Evolutionary conservation across 2,329 filamentous ascomycete species (phyloP).

Genomic region (Akanthomyces dipterigenus): DNA sequence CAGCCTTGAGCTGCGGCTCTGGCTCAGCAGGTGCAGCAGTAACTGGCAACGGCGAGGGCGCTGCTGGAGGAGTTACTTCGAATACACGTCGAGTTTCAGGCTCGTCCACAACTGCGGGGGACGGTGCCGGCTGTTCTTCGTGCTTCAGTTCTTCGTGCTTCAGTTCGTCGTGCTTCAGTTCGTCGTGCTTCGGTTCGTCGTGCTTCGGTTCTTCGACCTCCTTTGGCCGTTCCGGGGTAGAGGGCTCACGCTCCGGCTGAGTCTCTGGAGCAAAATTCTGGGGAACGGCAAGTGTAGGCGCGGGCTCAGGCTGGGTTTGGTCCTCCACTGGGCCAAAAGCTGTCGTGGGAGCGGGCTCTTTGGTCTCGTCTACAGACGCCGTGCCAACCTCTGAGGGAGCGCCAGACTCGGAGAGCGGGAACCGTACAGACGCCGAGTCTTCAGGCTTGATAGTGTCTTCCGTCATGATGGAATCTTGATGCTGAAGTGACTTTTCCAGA

Average conservation of each 20-base stretch:
- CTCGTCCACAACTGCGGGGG: neutral
- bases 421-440: slow-evolving; percentile 29
- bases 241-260: neutral
- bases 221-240: neutral
- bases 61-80: neutral
- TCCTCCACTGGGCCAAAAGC: neutral
- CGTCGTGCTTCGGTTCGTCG: neutral
- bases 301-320: slow-evolving; percentile 13
- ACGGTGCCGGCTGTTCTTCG: neutral
- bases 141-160: neutral
- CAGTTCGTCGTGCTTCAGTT: neutral
- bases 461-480: slow-evolving; percentile 28
- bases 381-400: slow-evolving; percentile 23
- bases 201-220: neutral
- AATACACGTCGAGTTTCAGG: neutral
- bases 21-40: neutral
- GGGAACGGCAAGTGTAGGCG: neutral
- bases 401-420: slow-evolving; percentile 23
- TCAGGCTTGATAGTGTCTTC: slow-evolving; percentile 33
- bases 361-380: slow-evolving; percentile 18
- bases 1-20: neutral
- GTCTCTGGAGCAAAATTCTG: neutral
- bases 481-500: slow-evolving; percentile 20
- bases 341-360: slow-evolving; percentile 11
- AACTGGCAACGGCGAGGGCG: neutral